Percentiles rank a stretch among this genome's conserved stretches.
phyloP scores from a whole-genome alignment of 129 eudicot species.

The Cynara cardunculus region DNA sequence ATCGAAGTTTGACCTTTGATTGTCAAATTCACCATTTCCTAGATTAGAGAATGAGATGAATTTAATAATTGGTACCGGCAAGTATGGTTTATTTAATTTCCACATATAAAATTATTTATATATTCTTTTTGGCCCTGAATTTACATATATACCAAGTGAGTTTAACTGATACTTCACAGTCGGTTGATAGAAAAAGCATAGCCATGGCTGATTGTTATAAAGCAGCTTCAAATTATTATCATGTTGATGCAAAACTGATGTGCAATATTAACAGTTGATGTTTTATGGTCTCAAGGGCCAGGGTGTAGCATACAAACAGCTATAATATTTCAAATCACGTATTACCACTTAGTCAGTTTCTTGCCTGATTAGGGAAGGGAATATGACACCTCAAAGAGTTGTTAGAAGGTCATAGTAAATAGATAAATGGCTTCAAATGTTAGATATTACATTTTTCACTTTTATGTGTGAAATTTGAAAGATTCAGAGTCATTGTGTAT shows the following conservation, averaged over 20 bases:
- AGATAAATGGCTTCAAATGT: not conserved
- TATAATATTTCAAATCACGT: not conserved
- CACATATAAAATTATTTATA: not conserved
- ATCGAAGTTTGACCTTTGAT: constrained; percentile 22
- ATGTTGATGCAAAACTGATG: not conserved
- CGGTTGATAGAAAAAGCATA: not conserved
- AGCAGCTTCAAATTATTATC: constrained; percentile 12
- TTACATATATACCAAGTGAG: not conserved
- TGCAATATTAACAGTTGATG: not conserved
- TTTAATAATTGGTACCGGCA: not conserved
- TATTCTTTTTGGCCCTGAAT: not conserved
- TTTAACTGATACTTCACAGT: not conserved
- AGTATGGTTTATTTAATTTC: not conserved
- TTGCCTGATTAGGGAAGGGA: not conserved
- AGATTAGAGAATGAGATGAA: constrained; percentile 11
- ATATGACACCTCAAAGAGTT: not conserved
- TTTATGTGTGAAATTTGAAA: not conserved
- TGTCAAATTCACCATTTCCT: constrained; percentile 3
- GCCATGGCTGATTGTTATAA: not conserved
- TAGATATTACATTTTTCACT: not conserved
- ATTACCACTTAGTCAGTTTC: not conserved
- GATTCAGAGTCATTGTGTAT: not conserved
- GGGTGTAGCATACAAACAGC: not conserved
- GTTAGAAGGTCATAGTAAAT: not conserved
- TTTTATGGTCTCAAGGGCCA: not conserved